These are phyloP conservation scores for Pythium coloratum DNA, from an alignment of 352 stramenopile species.

Conservation along the genomic window DNA sequence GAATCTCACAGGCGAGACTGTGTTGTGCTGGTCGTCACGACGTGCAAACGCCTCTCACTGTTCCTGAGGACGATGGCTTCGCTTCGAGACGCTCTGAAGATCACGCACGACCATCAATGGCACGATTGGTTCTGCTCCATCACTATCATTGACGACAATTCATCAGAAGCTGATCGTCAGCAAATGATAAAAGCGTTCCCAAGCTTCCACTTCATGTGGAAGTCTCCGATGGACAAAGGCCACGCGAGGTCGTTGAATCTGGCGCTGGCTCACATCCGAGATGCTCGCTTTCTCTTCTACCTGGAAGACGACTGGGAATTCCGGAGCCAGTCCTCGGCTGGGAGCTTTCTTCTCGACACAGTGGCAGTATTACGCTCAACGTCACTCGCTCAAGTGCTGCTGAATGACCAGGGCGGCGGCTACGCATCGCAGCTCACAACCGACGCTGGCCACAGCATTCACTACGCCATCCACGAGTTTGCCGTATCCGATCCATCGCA, in stretches of 20 bases:
- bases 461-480: constrained; percentile 60
- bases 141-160: constrained; percentile 60
- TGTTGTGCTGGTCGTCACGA: constrained; percentile 56
- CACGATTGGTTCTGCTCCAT: constrained; percentile 39
- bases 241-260: constrained; percentile 59
- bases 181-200: constrained; percentile 40
- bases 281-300: constrained; percentile 51
- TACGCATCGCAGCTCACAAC: constrained; percentile 14
- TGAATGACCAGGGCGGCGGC: constrained; percentile 52
- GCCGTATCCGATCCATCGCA: constrained; percentile 36
- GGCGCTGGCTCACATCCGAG: constrained; percentile 26
- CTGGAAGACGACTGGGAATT: constrained; percentile 69
- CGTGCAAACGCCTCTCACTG: constrained; percentile 50
- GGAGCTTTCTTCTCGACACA: constrained; percentile 25
- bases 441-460: constrained; percentile 11
- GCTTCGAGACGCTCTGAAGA: constrained; percentile 22
- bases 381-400: constrained; percentile 38
- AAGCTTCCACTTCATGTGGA: constrained; percentile 39
- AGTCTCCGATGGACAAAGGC: constrained; percentile 31
- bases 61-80: constrained; percentile 44
- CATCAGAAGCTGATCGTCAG: constrained; percentile 33
- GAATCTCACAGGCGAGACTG: constrained; percentile 9
- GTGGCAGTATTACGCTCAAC: constrained; percentile 27
- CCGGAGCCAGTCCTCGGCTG: not conserved
- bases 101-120: constrained; percentile 9